Evolutionary conservation across 179 eudicot genomes (phyloP).

Genomic region (Beta macrorhiza): DNA sequence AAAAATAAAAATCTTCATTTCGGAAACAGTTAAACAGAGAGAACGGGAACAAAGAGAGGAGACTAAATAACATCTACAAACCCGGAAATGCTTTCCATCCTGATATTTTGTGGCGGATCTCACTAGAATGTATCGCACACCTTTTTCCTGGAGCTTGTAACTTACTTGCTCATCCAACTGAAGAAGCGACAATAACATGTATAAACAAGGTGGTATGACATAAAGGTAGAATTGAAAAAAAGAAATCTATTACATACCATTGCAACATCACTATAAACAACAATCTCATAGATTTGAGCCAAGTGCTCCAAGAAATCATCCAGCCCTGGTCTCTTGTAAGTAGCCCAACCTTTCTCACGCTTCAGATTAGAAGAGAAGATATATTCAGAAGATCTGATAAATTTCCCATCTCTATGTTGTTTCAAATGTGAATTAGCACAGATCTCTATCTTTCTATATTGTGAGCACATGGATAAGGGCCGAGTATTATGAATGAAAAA

Average conservation of each 20-base stretch:
- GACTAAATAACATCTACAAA: conserved; percentile 29
- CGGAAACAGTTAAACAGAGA: too few species aligned
- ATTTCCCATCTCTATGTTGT: not conserved
- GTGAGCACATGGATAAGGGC: not conserved
- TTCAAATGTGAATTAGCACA: not conserved
- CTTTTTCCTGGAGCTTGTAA: conserved; percentile 49
- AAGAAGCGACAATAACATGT: conserved; percentile 18
- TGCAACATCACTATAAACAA: conserved; percentile 56
- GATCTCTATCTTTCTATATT: not conserved
- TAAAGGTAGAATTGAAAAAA: not conserved
- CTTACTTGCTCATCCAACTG: conserved; percentile 52
- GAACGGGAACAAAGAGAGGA: not conserved
- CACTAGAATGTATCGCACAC: conserved; percentile 44
- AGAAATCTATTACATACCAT: conserved; percentile 34
- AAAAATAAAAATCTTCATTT: too few species aligned
- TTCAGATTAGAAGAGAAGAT: conserved; percentile 21
- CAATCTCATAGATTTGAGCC: conserved; percentile 60
- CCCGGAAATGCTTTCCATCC: conserved; percentile 75
- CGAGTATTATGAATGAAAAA: not conserved
- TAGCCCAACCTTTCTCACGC: conserved; percentile 87
- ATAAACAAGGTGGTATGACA: conserved; percentile 12
- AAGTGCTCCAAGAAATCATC: conserved; percentile 70
- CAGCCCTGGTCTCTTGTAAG: conserved; percentile 83
- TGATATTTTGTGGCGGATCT: conserved; percentile 63
- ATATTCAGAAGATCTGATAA: conserved; percentile 12